Conservation (phyloP, 305 asterid genomes). For the Fraxinus xanthoxyloides region DNA sequence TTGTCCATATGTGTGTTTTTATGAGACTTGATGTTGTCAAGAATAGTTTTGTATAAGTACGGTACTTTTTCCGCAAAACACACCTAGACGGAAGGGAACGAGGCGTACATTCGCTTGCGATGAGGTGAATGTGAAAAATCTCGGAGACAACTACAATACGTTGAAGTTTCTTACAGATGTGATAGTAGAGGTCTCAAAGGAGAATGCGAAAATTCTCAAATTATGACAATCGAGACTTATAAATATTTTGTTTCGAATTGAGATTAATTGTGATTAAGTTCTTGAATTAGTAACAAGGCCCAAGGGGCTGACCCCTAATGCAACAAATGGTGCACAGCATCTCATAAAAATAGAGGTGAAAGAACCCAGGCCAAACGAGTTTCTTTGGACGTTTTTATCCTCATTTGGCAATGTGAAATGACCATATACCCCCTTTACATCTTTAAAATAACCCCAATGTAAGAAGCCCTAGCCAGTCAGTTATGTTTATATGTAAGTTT, state of each 20-base stretch:
- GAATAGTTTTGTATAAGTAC: neutral
- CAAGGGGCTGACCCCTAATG: neutral
- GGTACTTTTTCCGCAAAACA: neutral
- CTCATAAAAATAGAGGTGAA: neutral
- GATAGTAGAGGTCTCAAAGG: neutral
- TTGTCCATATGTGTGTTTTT: neutral
- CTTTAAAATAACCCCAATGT: neutral
- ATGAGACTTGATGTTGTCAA: slow-evolving; percentile 16
- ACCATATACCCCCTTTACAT: neutral
- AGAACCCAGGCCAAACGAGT: neutral
- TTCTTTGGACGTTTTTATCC: neutral
- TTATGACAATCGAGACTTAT: no score
- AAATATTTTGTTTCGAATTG: neutral
- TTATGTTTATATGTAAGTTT: neutral
- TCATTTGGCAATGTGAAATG: neutral
- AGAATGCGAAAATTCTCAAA: neutral
- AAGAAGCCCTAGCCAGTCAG: neutral
- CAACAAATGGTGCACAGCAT: neutral
- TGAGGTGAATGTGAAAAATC: neutral
- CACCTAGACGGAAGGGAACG: neutral
- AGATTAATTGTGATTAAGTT: neutral
- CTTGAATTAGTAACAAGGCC: neutral
- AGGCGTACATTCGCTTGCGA: neutral
- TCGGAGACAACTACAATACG: neutral
- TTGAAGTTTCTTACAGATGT: no score